These are phyloP conservation scores for Lentinula aciculospora DNA, from an alignment of 768 basidiomycete species.

Conservation along the genomic window DNA sequence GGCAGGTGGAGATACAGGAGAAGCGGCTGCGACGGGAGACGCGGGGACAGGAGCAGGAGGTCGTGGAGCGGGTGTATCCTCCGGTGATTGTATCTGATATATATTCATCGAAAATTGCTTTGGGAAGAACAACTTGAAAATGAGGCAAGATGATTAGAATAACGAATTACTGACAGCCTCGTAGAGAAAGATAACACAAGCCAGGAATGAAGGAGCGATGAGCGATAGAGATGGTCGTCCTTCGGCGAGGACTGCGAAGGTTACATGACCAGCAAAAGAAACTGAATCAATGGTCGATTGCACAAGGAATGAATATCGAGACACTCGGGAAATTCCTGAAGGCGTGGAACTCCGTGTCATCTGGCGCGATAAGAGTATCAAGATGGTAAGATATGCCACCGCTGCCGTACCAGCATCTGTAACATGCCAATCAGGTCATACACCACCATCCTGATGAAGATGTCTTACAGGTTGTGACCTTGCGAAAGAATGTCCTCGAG, in stretches of 20 bases:
- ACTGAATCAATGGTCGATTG: conserved; percentile 80
- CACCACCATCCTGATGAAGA: background rate
- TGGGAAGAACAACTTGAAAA: background rate
- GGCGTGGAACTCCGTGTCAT: conserved; percentile 72
- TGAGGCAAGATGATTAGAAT: background rate
- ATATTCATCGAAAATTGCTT: conserved; percentile 87
- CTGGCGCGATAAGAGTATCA: conserved; percentile 70
- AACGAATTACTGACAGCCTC: conserved; percentile 58
- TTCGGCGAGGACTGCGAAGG: conserved; percentile 81
- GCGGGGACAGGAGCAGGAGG: conserved; percentile 17
- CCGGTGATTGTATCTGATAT: conserved; percentile 79
- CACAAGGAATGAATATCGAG: conserved; percentile 76
- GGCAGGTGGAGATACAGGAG: conserved; percentile 4
- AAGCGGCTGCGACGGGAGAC: conserved; percentile 10
- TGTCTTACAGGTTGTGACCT: conserved; percentile 58
- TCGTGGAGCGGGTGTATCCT: conserved; percentile 36
- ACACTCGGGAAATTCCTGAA: conserved; percentile 71
- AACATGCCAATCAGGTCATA: background rate
- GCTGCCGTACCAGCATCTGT: conserved; percentile 71
- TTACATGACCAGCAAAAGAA: conserved; percentile 84
- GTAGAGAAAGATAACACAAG: conserved; percentile 73
- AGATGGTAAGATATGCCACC: conserved; percentile 58
- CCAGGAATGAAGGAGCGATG: conserved; percentile 79
- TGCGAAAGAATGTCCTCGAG: conserved; percentile 63
- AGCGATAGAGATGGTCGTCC: conserved; percentile 77